A percentile compares a stretch with the other conserved stretches of the same genome.
These are phyloP conservation scores for Aspergillus cejpii DNA, from an alignment of 2,329 filamentous ascomycete genomes.

Conservation along the genomic window DNA sequence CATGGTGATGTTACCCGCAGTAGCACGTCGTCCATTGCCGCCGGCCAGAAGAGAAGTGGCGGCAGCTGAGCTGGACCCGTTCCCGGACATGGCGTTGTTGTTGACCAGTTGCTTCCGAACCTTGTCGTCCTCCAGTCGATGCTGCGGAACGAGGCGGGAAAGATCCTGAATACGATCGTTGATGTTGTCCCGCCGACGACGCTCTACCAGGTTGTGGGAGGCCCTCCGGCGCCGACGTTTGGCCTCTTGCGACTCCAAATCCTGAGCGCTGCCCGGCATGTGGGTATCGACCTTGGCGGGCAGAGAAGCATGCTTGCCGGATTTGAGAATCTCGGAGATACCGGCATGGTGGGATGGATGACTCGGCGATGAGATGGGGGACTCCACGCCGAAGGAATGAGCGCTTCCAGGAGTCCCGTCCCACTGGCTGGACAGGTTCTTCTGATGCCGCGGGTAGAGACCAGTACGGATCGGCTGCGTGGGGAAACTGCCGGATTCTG, in stretches of 20 bases:
- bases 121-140: constrained; percentile 94
- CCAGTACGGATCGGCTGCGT: constrained; percentile 70
- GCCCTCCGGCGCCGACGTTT: constrained; percentile 87
- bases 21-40: constrained; percentile 71
- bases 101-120: constrained; percentile 91
- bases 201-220: constrained; percentile 94
- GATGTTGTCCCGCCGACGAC: constrained; percentile 91
- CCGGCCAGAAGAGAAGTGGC: constrained; percentile 85
- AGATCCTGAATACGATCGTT: constrained; percentile 97
- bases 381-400: constrained; percentile 72
- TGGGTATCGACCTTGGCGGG: constrained; percentile 70
- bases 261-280: constrained; percentile 35
- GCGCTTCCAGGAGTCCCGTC: constrained; percentile 78
- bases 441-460: constrained; percentile 61
- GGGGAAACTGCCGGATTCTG: constrained; percentile 65
- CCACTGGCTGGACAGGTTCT: constrained; percentile 83
- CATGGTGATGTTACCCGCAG: constrained; percentile 80
- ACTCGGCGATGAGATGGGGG: constrained; percentile 74
- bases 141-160: constrained; percentile 82
- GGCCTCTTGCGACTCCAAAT: constrained; percentile 77
- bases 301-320: constrained; percentile 77
- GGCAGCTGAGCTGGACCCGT: constrained; percentile 49
- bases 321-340: constrained; percentile 80
- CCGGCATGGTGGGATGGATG: constrained; percentile 55
- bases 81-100: constrained; percentile 81